These are phyloP conservation scores for Ustilaginoidea virens DNA, from an alignment of 2,329 filamentous ascomycete genomes.

Conservation along the genomic window DNA sequence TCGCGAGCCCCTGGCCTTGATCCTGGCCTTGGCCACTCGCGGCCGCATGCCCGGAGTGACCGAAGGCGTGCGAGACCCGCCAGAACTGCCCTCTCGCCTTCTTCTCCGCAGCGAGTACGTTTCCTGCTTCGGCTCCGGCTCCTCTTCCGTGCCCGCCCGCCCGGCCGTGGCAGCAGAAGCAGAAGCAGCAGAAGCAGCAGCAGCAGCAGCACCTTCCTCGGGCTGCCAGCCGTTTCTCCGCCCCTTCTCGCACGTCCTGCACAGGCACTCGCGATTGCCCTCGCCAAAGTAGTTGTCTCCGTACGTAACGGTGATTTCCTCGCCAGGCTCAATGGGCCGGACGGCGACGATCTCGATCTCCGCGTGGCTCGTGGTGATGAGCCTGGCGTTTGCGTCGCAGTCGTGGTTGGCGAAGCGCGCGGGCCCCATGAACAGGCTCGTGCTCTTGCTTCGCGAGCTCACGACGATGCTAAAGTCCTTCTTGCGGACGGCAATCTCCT, in stretches of 20 bases:
- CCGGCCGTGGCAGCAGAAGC: no score
- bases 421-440: constrained; percentile 85
- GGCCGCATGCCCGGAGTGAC: constrained; percentile 40
- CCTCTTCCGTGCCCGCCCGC: no score
- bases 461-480: constrained; percentile 97
- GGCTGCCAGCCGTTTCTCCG: constrained; percentile 71
- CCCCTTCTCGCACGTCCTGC: constrained; percentile 65
- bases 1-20: constrained; percentile 17
- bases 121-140: constrained; percentile 32
- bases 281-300: constrained; percentile 93
- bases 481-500: constrained; percentile 61
- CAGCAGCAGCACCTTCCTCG: constrained; percentile 26
- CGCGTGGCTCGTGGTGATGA: constrained; percentile 69
- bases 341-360: constrained; percentile 85
- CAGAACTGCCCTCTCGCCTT: constrained; percentile 33
- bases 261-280: constrained; percentile 89
- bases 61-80: constrained; percentile 39
- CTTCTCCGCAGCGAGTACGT: constrained; percentile 42
- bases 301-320: constrained; percentile 95
- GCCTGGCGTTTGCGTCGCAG: constrained; percentile 77
- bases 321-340: constrained; percentile 66
- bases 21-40: constrained; percentile 25
- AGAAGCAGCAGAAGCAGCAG: no score
- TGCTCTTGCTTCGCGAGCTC: constrained; percentile 78
- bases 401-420: constrained; percentile 97